Base-by-base conservation (phyloP, 805 yeast species). In the Kockiozyma suomiensis region DNA sequence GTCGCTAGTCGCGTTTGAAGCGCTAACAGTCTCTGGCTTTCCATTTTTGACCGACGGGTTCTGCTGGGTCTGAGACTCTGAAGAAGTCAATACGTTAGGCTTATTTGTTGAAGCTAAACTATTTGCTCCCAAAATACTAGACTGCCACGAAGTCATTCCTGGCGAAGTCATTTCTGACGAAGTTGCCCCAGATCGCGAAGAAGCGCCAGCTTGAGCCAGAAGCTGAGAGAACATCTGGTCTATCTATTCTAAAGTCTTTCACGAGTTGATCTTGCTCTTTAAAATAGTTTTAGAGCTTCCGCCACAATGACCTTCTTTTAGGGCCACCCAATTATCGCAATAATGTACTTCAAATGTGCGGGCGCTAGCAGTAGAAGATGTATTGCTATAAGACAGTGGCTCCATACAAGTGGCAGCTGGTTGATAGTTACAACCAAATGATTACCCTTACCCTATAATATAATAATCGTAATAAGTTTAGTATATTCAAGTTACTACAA, bases 211-310 rank as follows among this genome's bases (percentile, higher is more conserved):
- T 62, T 64, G 67, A 23, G 70, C 68, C 49, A 70, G 54, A 64
- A 70, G 69, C 61, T 68, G 69, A 32, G 70, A 63, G 54, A 70
- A 70, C 61, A 61, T 57, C 38, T 3, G 33, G 15, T 25, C 12
- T 10, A 10, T 45, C 35, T 7, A 21, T 17, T n/a, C 35, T 26
- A 28, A 25, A 6, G n/a, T 45, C 10, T 7, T 6, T 30, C 33
- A 7, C 33, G 33, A 30, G 33, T 30, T 6, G 33, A 6, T 10
- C 10, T 10, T 6, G 33, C 10, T 10, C 10, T 30, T 30, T 10
- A 30, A 10, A 10, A 30, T 30, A 30, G 33, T 10, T 6, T 30
- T 30, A 6, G 33, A 6, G 33, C 10, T 30, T 30, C 6, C 10
- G 10, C 33, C 33, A 30, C 10, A 6, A 30, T 6, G 10, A 6